Evolutionary conservation across 441 rosid genomes (phyloP).

Genomic region (Eruca vesicaria): DNA sequence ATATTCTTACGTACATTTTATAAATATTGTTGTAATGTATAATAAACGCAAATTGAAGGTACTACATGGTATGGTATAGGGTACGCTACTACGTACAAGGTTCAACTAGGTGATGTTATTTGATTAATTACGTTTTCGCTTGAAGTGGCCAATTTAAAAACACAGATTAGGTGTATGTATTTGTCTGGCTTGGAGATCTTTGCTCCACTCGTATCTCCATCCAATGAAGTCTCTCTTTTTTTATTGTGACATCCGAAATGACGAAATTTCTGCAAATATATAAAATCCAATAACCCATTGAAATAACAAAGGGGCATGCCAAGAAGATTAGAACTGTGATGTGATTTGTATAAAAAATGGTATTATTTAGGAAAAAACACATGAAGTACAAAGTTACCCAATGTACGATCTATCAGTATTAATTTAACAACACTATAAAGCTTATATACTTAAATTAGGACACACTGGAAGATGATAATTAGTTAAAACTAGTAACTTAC

Average conservation of each 20-base stretch:
- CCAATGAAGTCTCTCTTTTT: slow-evolving; percentile 32
- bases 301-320: not conserved
- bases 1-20: too few species aligned
- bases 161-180: slow-evolving; percentile 24
- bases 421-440: too few species aligned
- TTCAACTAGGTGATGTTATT: slow-evolving; percentile 11
- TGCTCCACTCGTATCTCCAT: slow-evolving; percentile 35
- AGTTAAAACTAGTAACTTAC: not conserved
- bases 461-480: not conserved
- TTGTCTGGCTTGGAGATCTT: slow-evolving; percentile 32
- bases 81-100: not conserved
- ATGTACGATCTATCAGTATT: slow-evolving; percentile 9
- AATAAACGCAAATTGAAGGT: slow-evolving; percentile 20
- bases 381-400: slow-evolving; percentile 28
- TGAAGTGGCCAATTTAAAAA: slow-evolving; percentile 13
- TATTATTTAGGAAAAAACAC: slow-evolving; percentile 1
- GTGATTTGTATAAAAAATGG: slow-evolving; percentile 11
- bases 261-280: slow-evolving; percentile 1
- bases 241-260: slow-evolving; percentile 30
- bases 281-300: not conserved
- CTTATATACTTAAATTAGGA: not conserved
- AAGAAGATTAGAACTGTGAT: too few species aligned
- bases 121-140: slow-evolving; percentile 8
- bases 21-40: not conserved
- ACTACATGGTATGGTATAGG: slow-evolving; percentile 6